Evolutionary conservation across 1,284 basidiomycete species (phyloP), one percentile per base, ranked within the genome.

Genomic region (Singerocomus rubriflavus): DNA sequence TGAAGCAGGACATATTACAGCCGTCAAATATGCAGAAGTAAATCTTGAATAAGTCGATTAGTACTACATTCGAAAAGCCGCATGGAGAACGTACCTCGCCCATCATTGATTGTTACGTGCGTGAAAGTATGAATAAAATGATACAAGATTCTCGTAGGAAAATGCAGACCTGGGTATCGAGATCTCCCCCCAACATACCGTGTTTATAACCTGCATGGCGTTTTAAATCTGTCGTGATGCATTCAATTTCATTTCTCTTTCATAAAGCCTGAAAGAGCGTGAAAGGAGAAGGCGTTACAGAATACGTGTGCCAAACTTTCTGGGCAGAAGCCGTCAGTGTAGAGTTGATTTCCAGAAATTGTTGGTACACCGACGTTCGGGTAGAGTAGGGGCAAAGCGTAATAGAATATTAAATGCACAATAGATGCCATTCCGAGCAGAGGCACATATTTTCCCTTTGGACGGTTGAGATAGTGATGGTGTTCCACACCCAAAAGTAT

Each of bases 1-100:
- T 48, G 5, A 1, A 13, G 41, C 63, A 65, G 12, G 25, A 35
- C 44, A 12, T 5, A 3, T 7, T 21, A 9, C 61, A 63, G n/a
- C 48, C 35, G 0, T 32, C 31, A 6, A 39, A 11, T 10, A 43
- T 6, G 43, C 60, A 64, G 10, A 25, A 9, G 31, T 36, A 50
- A 10, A n/a, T 41, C 60, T 64, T 13, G 3, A 34, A 17, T 4
- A 10, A 16, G 16, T 27, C 4, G 8, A 4, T 58, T 5, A 43
- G 12, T 16, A 8, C 9, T 30, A 25, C 9, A 6, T 21, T 4
- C 2, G 6, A 40, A 17, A 6, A 17, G 13, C 13, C 9, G 25
- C 3, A 29, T 2, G 4, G n/a, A 26, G 25, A 29, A n/a, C 48
- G 9, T 46, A 42, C 59, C 44, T 50, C 47, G 9, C 29, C 26